These are phyloP conservation scores for Helotiales sp. DNA, from an alignment of 2,329 filamentous ascomycete genomes.

Conservation along the genomic window DNA sequence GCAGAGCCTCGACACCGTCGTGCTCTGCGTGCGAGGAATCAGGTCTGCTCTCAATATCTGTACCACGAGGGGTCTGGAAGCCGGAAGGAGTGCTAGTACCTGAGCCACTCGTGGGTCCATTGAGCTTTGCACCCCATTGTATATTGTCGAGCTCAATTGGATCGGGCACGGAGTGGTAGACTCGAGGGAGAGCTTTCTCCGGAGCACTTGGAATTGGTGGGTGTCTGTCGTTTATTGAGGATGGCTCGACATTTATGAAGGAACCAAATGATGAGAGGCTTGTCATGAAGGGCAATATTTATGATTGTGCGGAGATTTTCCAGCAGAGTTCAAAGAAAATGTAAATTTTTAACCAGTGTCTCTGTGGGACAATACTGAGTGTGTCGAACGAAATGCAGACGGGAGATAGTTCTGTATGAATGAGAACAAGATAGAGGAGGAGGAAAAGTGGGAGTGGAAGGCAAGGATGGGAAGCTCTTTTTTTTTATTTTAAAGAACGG, in stretches of 20 bases:
- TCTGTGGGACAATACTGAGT: not conserved
- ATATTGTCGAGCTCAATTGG: slow-evolving; percentile 31
- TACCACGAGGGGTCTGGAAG: slow-evolving; percentile 24
- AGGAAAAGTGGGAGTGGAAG: not conserved
- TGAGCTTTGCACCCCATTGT: slow-evolving; percentile 25
- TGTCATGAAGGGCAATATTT: slow-evolving; percentile 20
- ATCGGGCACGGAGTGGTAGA: slow-evolving; percentile 33
- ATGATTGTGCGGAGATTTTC: not conserved
- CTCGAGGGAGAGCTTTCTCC: slow-evolving; percentile 29
- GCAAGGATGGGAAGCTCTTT: not conserved
- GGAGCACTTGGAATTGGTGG: slow-evolving; percentile 26
- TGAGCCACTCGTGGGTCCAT: slow-evolving; percentile 20
- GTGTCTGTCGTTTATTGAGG: slow-evolving; percentile 6
- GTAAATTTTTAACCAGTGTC: not conserved
- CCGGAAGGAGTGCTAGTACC: slow-evolving; percentile 26
- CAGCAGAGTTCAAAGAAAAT: not conserved
- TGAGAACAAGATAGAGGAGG: not conserved
- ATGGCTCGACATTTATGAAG: slow-evolving; percentile 29
- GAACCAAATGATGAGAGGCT: slow-evolving; percentile 27
- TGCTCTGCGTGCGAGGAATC: slow-evolving; percentile 42
- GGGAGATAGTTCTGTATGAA: too few species aligned
- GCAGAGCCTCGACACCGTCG: slow-evolving; percentile 48
- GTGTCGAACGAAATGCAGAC: not conserved
- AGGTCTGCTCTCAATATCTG: slow-evolving; percentile 51
- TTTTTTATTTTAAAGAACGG: not conserved